Conservation (phyloP, 2,329 filamentous ascomycete species). For the Purpureocillium takamizusanense region DNA sequence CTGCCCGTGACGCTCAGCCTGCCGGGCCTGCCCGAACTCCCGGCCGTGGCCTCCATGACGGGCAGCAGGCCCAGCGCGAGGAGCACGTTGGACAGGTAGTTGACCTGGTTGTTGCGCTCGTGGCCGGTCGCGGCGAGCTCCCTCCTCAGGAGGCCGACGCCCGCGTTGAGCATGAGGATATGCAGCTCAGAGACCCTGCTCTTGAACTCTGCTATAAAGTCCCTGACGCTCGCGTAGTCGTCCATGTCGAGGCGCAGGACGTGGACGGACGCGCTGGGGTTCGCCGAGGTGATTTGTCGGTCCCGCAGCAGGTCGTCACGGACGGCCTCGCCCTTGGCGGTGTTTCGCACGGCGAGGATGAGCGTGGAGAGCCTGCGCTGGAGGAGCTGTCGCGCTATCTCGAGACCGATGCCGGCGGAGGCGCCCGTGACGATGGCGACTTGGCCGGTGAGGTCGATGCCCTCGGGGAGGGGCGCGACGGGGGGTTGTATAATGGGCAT, state of each 20-base stretch:
- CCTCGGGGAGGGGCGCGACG: neutral
- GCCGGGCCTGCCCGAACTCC: neutral
- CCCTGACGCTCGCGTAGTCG: neutral
- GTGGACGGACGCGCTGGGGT: neutral
- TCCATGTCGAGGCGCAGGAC: neutral
- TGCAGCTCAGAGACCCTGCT: neutral
- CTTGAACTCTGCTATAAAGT: neutral
- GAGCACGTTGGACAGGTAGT: constrained; percentile 17
- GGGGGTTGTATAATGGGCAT: neutral
- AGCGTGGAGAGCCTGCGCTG: constrained; percentile 25
- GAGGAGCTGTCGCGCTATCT: constrained; percentile 30
- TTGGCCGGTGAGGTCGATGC: constrained; percentile 18
- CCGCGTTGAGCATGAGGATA: neutral
- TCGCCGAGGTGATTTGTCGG: neutral
- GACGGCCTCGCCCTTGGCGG: neutral
- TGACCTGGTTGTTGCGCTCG: constrained; percentile 16
- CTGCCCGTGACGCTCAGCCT: neutral
- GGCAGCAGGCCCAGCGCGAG: constrained; percentile 12
- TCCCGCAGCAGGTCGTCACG: constrained; percentile 8
- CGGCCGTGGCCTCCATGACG: constrained; percentile 7
- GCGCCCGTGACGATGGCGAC: constrained; percentile 37
- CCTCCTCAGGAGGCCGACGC: constrained; percentile 7
- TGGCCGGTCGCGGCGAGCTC: constrained; percentile 13
- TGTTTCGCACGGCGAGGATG: constrained; percentile 32
- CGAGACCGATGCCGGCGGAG: constrained; percentile 36